Percentiles rank a stretch among this genome's conserved stretches.
phyloP scores from a whole-genome alignment of 2,329 filamentous ascomycete genomes.

The Fusarium coicis region DNA sequence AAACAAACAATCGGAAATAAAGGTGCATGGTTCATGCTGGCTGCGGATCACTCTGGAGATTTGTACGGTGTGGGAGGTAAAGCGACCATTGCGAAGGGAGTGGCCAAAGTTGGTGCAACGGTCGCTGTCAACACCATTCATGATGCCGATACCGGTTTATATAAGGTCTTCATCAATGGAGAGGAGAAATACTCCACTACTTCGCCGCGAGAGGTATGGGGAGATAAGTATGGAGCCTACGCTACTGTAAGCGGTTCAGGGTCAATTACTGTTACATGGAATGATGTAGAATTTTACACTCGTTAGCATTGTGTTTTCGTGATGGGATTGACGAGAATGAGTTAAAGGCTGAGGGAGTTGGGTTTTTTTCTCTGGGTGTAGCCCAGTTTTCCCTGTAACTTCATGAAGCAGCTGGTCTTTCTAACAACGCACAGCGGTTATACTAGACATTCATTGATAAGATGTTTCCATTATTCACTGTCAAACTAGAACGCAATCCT shows the following conservation, averaged over 20 bases:
- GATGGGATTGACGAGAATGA: not conserved
- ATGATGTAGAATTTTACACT: not conserved
- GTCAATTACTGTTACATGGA: not conserved
- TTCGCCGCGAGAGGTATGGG: not conserved
- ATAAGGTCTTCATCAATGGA: not conserved
- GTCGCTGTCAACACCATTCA: not conserved
- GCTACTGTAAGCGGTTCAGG: not conserved
- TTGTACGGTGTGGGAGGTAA: not conserved
- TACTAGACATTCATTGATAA: not conserved
- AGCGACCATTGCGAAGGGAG: not conserved
- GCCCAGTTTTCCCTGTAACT: not conserved
- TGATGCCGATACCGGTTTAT: not conserved
- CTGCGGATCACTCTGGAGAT: not conserved
- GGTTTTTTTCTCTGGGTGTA: not conserved
- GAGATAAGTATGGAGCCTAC: not conserved
- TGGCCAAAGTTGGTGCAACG: not conserved
- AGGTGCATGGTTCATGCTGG: not conserved
- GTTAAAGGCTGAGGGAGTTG: not conserved
- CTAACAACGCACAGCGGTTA: not conserved
- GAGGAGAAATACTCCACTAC: not conserved
- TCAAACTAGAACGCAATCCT: not conserved
- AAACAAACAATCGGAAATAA: not conserved
- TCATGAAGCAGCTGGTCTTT: not conserved
- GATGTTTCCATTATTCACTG: not conserved
- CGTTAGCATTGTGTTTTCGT: not conserved